Base-by-base conservation (phyloP, 345 rosid genomes). In the Luvunga scandens region DNA sequence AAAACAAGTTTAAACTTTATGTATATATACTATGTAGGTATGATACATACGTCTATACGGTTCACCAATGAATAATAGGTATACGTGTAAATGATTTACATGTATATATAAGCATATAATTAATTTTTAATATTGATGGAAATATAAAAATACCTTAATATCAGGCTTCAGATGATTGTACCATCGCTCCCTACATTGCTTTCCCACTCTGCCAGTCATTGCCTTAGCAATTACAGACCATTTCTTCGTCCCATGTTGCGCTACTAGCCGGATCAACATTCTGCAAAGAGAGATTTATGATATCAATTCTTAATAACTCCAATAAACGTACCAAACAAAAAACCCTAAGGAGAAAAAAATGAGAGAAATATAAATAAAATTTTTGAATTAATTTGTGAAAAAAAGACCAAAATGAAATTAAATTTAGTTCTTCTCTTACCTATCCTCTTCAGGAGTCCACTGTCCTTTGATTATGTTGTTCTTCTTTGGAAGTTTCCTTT, bases 171-270 rank as follows among this genome's bases (percentile, higher is more conserved):
- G 66, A 87, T 94, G 98, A 80, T 92, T 92, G 79, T 90, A 90
- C 98, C 98, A 94, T 82, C 98, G 88, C 70, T 94, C 98, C 65
- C 98, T 83, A 73, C 98, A 94, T 71, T 94, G 97, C 79, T 94
- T 94, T 16, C 98, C 98, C 0, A 89, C 82, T 77, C 97, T 86
- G 31, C 96, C 97, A 1, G 77, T 72, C 42, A 94, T 79, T 79
- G 82, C 82, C 72, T 85, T 85, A 1, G 96, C 93, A 2, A 94
- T 88, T 21, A 82, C 88, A 22, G 97, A 86, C 98, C 98, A 92
- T 81, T 84, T 94, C 63, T 88, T 85, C 9, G 84, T 63, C 63
- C 97, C 98, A 78, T 84, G 55, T 48, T 86, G 70, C 28, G 72
- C 68, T 80, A 92, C 97, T 55, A 92, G 79, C 16, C 82, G 85